Evolutionary conservation across 768 basidiomycete species (phyloP).

Genomic region (Suillus clintonianus): DNA sequence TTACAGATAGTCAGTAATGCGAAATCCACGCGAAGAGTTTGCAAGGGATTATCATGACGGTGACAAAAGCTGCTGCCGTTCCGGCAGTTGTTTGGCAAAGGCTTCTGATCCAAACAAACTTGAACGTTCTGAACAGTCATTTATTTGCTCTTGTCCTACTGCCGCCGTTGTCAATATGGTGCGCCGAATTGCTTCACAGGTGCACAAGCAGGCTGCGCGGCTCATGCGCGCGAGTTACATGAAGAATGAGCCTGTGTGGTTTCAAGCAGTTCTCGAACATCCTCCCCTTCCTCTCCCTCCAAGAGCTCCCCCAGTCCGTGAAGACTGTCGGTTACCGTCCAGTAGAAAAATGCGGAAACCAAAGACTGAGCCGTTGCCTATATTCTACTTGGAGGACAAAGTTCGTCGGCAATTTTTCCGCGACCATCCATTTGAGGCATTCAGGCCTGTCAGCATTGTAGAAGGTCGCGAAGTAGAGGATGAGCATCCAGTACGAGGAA

Average conservation of each 20-base stretch:
- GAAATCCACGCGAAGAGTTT: neutral
- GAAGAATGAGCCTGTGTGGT: conserved; percentile 76
- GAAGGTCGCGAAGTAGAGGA: conserved; percentile 65
- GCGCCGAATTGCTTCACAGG: conserved; percentile 81
- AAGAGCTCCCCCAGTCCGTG: conserved; percentile 62
- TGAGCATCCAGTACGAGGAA: conserved; percentile 57
- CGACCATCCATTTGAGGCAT: conserved; percentile 96
- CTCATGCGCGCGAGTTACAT: conserved; percentile 69
- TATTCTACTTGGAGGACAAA: conserved; percentile 83
- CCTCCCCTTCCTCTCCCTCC: conserved; percentile 89
- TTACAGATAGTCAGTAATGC: neutral
- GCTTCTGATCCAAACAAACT: conserved; percentile 4
- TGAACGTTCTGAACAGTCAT: neutral
- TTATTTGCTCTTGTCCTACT: neutral
- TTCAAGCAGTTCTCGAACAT: conserved; percentile 78
- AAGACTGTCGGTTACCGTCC: conserved; percentile 39
- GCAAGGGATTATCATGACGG: neutral
- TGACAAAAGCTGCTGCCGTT: neutral
- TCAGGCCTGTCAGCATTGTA: conserved; percentile 74
- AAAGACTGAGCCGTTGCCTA: conserved; percentile 51
- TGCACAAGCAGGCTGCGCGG: conserved; percentile 85
- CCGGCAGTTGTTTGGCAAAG: conserved; percentile 1
- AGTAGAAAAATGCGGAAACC: conserved; percentile 33
- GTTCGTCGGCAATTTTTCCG: conserved; percentile 89
- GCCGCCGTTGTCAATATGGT: conserved; percentile 49